Evolutionary conservation across 352 stramenopile genomes (phyloP), one percentile per base, ranked within the genome.

Genomic region (Plasmopara muralis): DNA sequence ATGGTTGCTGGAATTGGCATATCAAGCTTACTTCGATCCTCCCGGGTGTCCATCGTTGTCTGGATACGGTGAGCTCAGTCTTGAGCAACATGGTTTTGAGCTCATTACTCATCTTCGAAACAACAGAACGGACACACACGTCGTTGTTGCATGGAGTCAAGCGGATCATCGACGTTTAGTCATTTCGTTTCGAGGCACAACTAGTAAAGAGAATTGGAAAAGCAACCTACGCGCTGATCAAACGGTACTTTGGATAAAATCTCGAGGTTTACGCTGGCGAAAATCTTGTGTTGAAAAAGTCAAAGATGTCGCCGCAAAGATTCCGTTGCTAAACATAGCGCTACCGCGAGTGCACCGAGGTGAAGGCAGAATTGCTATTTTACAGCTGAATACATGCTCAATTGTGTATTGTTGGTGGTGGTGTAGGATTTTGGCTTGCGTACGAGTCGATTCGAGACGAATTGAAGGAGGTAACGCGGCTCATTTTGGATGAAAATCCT

Each of bases 1-100:
- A 28, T 92, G 78, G 78, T 46, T 95, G 18, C 55, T 94, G 20
- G 83, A 95, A 46, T 53, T 94, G 8, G 77, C 85, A 18, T 93
- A 80, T 66, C 83, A 95, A 55, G 80, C 83, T 14, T 95, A 95
- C 61, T 93, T 93, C 43, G 85, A 95, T 35, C 83, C 83, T 8
- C 58, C 72, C 15, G 85, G 84, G 5, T 83, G 76, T 8, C 75
- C 79, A 18, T 89, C 81, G n/a, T 57, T 83, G 15, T 88, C 72
- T 31, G 83, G 83, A 7, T 89, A 89, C 48, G 83, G 83, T 1
- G 71, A 93, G 42, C 70, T 91, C 4, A 61, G 66, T 14, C 67
- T 93, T 12, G 79, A 93, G 39, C 53, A 55, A 37, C 81, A 81
- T 53, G 82, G 83, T 5, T 94, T 90, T 53, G 85, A 95, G 56